phyloP scores from a whole-genome alignment of 2,329 filamentous ascomycete genomes.

The Leptoxyphium fumago region DNA sequence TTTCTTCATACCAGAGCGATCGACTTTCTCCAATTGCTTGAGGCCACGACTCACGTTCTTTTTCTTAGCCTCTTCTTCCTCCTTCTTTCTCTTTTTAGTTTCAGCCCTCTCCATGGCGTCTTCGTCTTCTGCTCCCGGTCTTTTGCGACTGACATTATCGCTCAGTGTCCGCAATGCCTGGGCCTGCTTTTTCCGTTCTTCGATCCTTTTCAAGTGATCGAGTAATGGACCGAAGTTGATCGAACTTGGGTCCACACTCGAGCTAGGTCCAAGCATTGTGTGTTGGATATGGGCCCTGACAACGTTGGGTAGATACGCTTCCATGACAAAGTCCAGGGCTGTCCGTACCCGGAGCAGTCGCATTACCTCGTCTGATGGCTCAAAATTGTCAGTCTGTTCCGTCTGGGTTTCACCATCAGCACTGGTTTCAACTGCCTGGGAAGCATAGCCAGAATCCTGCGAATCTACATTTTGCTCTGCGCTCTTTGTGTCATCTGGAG shows the following conservation, averaged over 20 bases:
- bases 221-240: slow-evolving; percentile 59
- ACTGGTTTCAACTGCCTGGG: not conserved
- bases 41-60: slow-evolving; percentile 67
- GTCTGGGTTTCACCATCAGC: not conserved
- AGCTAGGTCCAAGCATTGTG: too few relatives aligned
- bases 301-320: slow-evolving; percentile 40
- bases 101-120: slow-evolving; percentile 43
- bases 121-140: slow-evolving; percentile 47
- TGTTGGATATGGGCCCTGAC: too few relatives aligned
- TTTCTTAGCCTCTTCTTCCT: slow-evolving; percentile 78
- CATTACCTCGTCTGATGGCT: slow-evolving; percentile 27
- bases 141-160: slow-evolving; percentile 56
- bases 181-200: slow-evolving; percentile 56
- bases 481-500: slow-evolving; percentile 12
- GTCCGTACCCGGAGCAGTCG: slow-evolving; percentile 49
- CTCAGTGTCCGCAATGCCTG: slow-evolving; percentile 50
- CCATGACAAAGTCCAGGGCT: slow-evolving; percentile 49
- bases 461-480: slow-evolving; percentile 5
- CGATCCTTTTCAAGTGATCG: slow-evolving; percentile 51
- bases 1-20: slow-evolving; percentile 91
- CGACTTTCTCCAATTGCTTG: slow-evolving; percentile 72
- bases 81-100: slow-evolving; percentile 72
- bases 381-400: not conserved
- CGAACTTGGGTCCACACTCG: slow-evolving; percentile 4
- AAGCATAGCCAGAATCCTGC: slow-evolving; percentile 1